Evolutionary conservation across 768 basidiomycete genomes (phyloP), one percentile per base, ranked within the genome.

Genomic region (Nidularia pulvinata): DNA sequence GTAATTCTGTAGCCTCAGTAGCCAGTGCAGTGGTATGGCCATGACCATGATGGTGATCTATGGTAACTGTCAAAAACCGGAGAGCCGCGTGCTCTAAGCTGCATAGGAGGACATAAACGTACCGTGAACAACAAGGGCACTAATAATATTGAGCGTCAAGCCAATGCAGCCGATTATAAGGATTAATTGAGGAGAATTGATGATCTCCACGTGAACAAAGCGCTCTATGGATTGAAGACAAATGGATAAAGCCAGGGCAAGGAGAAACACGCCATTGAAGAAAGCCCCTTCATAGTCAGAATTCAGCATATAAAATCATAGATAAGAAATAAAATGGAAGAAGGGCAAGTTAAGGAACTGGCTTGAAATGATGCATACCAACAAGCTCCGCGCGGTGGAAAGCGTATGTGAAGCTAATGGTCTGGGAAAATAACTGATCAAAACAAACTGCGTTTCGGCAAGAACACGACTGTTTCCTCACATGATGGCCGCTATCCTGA

Each of bases 331-430:
- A 50, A 33, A 46, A 39, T 19, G 34, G 14, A 53, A 13, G 46
- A n/a, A 30, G n/a, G n/a, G 46, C 48, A 48, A 48, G 46, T 39
- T 45, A 30, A 22, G 52, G 48, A 36, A 48, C 34, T 46, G 50
- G 50, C 37, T 33, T 16, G 37, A 39, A 43, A 57, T 44, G 42
- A 22, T 57, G 57, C 69, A 53, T 66, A 81, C 80, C 80, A 55
- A 83, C 76, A 53, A 82, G 72, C 59, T 83, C 81, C 49, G 79
- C 80, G 46, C 81, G 78, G 60, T 80, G 77, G 57, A 81, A 81
- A 4, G 81, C 82, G 56, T 77, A 83, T 6, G 81, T 83, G 58
- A 79, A 83, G 51, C 72, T 73, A 49, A 72, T 62, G 49, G 75
- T 77, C 78, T 83, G 55, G 14, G 50, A 36, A 30, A 48, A 25